A percentile compares a stretch with the other conserved stretches of the same genome.
These are phyloP conservation scores for Penicillium fimorum DNA, from an alignment of 495 filamentous ascomycete genomes.

Conservation along the genomic window DNA sequence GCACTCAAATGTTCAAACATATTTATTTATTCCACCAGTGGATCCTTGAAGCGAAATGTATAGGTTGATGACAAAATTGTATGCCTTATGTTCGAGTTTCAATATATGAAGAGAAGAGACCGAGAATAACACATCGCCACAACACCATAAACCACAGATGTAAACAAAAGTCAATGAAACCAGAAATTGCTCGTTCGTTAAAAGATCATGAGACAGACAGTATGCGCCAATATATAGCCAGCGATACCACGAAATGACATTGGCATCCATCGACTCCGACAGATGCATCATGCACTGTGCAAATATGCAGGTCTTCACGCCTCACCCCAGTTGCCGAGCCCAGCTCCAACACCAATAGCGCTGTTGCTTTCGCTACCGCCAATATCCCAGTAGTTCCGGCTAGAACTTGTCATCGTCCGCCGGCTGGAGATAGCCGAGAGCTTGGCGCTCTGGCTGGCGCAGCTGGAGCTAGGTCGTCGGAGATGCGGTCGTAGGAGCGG, in stretches of 20 bases:
- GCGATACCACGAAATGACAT: not conserved
- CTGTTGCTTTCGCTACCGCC: constrained; percentile 74
- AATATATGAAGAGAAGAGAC: constrained; percentile 7
- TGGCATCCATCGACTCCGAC: not conserved
- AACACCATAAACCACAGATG: not conserved
- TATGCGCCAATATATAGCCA: not conserved
- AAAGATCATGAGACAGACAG: not conserved
- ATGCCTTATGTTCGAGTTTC: constrained; percentile 8
- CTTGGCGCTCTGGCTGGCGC: constrained; percentile 76
- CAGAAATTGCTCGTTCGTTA: constrained; percentile 1
- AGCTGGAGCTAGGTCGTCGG: constrained; percentile 63
- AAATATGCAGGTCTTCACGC: constrained; percentile 37
- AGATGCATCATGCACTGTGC: not conserved
- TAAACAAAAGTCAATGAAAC: constrained; percentile 4
- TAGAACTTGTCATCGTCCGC: constrained; percentile 56
- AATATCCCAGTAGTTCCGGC: constrained; percentile 84
- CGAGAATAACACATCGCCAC: constrained; percentile 5
- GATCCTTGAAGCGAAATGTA: not conserved
- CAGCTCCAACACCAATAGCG: constrained; percentile 58
- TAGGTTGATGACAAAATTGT: not conserved
- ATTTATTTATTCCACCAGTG: not conserved
- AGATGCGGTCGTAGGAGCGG: constrained; percentile 37
- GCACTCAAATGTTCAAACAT: not conserved
- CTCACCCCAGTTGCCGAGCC: constrained; percentile 75
- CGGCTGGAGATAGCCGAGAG: constrained; percentile 56